Evolutionary conservation across 2,329 filamentous ascomycete genomes (phyloP), one percentile per base, ranked within the genome.

Genomic region (Xylariaceae sp.): DNA sequence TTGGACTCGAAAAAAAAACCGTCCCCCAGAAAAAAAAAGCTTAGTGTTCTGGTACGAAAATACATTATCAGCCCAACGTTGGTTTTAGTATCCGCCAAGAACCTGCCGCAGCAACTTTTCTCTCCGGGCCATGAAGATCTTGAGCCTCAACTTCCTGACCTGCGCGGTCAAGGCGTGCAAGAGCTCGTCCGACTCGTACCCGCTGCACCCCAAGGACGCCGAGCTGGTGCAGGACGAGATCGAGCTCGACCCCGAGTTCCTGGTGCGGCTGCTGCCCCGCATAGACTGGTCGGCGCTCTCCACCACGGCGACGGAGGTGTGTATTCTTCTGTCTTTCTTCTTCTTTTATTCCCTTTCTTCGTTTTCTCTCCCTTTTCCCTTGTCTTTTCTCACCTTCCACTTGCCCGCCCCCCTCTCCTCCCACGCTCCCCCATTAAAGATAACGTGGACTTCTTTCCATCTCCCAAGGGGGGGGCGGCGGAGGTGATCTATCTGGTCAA

Each of bases 151-250:
- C 65, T 98, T 98, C 63, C 70, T 96, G 45, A 92, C 87, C 52
- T 98, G 92, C 70, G 90, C 92, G 42, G 83, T 93, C 57, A 96
- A 95, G 70, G 72, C 83, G 36, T 98, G 92, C 81, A 94, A 93
- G 65, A 75, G 78, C 37, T 80, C 81, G 19, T 69, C 81, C 5
- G 66, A 74, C 33, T 86, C 87, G 16, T 96, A 93, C 55, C 92
- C 92, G 3, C 73, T 98, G 12, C 92, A 96, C 59, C 90, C 92
- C 36, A 82, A 82, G 52, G 88, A 96, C 52, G 89, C 86, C 33
- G 88, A 94, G 58, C 79, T 98, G 16, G 88, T 89, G 47, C 79
- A 88, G 51, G 74, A 85, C 48, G 85, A 93, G 49, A 67, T 89
- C 42, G 85, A 90, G 35, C 61, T 92, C 53, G 93, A 94, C 60